These are phyloP conservation scores for Iberis pinnata DNA, from an alignment of 345 rosid genomes.

Conservation along the genomic window DNA sequence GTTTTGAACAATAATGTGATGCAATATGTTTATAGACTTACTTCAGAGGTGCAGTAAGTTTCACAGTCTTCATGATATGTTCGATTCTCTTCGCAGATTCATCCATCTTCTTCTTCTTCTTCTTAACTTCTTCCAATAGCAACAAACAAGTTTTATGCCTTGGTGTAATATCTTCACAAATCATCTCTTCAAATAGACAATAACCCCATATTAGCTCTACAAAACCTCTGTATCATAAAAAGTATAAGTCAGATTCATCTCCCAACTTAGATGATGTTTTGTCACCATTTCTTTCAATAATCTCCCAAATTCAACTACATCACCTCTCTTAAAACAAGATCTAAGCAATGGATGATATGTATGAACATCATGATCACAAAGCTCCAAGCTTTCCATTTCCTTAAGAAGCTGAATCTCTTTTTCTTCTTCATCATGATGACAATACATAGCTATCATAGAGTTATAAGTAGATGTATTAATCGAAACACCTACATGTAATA, in stretches of 20 bases:
- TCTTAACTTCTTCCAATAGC: conserved; percentile 56
- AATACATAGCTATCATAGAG: conserved; percentile 72
- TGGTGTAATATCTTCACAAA: conserved; percentile 56
- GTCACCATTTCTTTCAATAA: conserved; percentile 63
- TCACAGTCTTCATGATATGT: conserved; percentile 44
- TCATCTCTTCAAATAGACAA: conserved; percentile 64
- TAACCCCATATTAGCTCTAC: conserved; percentile 69
- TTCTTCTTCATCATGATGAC: conserved; percentile 40
- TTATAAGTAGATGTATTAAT: conserved; percentile 61
- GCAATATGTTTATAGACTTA: too few relatives aligned
- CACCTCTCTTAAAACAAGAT: conserved; percentile 58
- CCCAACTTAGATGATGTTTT: conserved; percentile 73
- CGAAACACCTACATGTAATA: too few relatives aligned
- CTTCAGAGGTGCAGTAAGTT: conserved; percentile 29
- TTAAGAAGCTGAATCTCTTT: conserved; percentile 45
- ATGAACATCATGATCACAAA: conserved; percentile 60
- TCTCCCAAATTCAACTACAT: conserved; percentile 44
- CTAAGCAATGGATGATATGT: conserved; percentile 66
- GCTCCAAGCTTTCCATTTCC: conserved; percentile 42
- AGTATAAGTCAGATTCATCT: conserved; percentile 57
- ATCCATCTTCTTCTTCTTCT: conserved; percentile 41
- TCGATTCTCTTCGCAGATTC: conserved; percentile 54
- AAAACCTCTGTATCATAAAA: conserved; percentile 75
- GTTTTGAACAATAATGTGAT: too few relatives aligned
- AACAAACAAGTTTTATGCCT: conserved; percentile 52